A percentile compares a stretch with the other conserved stretches of the same genome.
Evolutionary conservation across 345 rosid species (phyloP).

Genomic region (Hypericum androsaemum): DNA sequence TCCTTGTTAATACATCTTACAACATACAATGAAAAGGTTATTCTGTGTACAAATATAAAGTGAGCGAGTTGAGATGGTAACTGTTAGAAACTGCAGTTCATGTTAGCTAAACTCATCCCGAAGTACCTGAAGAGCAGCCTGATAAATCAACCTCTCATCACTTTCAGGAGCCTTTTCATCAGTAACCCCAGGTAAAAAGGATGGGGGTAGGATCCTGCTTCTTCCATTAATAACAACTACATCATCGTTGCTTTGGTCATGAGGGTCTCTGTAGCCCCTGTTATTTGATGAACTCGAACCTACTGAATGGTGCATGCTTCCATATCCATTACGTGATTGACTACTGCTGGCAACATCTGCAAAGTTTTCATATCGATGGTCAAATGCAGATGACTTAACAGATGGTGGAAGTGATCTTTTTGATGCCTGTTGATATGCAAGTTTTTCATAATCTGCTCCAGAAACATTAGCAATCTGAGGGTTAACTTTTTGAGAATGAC

Average conservation of each 20-base stretch:
- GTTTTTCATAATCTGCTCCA: conserved; percentile 40
- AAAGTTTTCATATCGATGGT: conserved; percentile 19
- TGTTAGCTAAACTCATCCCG: not conserved
- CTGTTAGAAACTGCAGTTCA: not conserved
- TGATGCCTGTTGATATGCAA: conserved; percentile 49
- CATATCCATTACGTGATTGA: conserved; percentile 31
- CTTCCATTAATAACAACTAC: conserved; percentile 34
- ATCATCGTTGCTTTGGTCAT: conserved; percentile 25
- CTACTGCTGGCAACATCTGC: conserved; percentile 25
- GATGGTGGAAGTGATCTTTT: conserved; percentile 50
- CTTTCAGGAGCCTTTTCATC: conserved; percentile 45
- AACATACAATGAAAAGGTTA: no score
- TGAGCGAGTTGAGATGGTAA: not conserved
- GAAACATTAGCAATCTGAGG: conserved; percentile 40
- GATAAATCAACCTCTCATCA: conserved; percentile 80
- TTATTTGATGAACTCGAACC: conserved; percentile 27
- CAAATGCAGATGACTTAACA: conserved; percentile 23
- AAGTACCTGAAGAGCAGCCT: conserved; percentile 80
- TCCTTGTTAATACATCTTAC: no score
- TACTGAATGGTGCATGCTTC: conserved; percentile 24
- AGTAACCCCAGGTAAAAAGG: conserved; percentile 37
- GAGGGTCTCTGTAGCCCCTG: conserved; percentile 32
- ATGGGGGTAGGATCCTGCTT: conserved; percentile 55
- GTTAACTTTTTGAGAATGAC: conserved; percentile 30
- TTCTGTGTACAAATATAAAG: no score